phyloP scores from a whole-genome alignment of 2,329 filamentous ascomycete species.

The Hymenoscyphus repandus region DNA sequence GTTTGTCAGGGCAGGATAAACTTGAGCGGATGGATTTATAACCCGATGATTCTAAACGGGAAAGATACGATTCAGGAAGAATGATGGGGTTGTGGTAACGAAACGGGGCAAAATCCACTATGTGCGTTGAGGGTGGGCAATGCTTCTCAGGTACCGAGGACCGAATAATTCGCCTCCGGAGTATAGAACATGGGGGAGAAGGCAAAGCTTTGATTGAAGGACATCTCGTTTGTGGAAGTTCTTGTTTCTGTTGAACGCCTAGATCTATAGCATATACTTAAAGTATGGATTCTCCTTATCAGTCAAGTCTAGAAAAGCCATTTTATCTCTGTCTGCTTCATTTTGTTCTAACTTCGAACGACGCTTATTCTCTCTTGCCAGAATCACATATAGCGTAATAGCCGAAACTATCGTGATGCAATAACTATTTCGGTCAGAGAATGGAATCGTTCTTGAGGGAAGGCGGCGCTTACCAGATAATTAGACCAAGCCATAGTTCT shows the following conservation, averaged over 20 bases:
- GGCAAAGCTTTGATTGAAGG: too few relatives aligned
- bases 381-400: constrained; percentile 49
- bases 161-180: background rate
- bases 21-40: too few relatives aligned
- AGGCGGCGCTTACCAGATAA: constrained; percentile 43
- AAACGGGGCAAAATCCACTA: too few relatives aligned
- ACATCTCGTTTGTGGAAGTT: too few relatives aligned
- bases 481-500: constrained; percentile 63
- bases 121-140: too few relatives aligned
- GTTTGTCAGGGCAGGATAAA: background rate
- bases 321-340: constrained; percentile 55
- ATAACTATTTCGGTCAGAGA: constrained; percentile 43
- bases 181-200: too few relatives aligned
- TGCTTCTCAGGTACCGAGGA: background rate
- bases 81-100: too few relatives aligned
- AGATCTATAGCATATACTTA: constrained; percentile 40
- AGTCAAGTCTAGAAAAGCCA: constrained; percentile 64
- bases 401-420: constrained; percentile 60
- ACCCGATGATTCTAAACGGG: too few relatives aligned
- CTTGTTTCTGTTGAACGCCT: background rate
- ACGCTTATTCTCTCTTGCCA: constrained; percentile 53
- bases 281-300: constrained; percentile 66
- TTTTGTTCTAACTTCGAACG: constrained; percentile 45
- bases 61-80: too few relatives aligned
- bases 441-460: background rate